These are phyloP conservation scores for Isatis tinctoria DNA, from an alignment of 345 rosid species.

Conservation along the genomic window DNA sequence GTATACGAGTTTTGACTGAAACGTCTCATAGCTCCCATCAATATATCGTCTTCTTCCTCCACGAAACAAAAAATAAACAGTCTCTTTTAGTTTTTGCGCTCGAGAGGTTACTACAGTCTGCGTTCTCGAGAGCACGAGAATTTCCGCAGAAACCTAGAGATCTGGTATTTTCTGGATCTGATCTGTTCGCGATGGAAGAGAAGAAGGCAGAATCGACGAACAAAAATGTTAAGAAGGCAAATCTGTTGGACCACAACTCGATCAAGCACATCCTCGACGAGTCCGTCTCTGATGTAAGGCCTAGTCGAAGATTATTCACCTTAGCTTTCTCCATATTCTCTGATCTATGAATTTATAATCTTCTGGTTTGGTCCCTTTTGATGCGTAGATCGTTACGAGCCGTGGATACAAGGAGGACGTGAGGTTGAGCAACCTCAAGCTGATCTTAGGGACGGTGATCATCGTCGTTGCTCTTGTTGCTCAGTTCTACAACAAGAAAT, in stretches of 20 bases:
- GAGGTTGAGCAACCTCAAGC: slow-evolving; percentile 72
- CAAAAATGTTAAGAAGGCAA: slow-evolving; percentile 74
- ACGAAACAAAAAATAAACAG: not conserved
- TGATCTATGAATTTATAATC: not conserved
- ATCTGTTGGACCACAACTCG: slow-evolving; percentile 89
- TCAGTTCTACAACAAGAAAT: slow-evolving; percentile 98
- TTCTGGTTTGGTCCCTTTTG: not conserved
- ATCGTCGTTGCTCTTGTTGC: slow-evolving; percentile 82
- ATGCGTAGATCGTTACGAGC: slow-evolving; percentile 61
- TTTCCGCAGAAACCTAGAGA: slow-evolving; percentile 2
- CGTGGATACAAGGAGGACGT: slow-evolving; percentile 87
- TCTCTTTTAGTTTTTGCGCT: slow-evolving; percentile 16
- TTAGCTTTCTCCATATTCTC: not conserved
- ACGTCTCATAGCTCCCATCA: slow-evolving; percentile 19
- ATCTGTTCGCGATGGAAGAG: slow-evolving; percentile 45
- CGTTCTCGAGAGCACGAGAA: not conserved
- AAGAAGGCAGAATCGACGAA: slow-evolving; percentile 48
- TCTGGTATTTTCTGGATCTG: slow-evolving; percentile 14
- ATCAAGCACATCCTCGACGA: slow-evolving; percentile 95
- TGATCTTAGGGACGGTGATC: slow-evolving; percentile 65
- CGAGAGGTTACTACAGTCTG: not conserved
- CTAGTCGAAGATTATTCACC: not conserved
- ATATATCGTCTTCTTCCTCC: slow-evolving; percentile 15
- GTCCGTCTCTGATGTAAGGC: slow-evolving; percentile 73
- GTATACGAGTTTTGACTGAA: slow-evolving; percentile 3